Percentiles rank a stretch among this genome's conserved stretches.
Conservation (phyloP, 2,329 filamentous ascomycete species). For the Penicillium freii region DNA sequence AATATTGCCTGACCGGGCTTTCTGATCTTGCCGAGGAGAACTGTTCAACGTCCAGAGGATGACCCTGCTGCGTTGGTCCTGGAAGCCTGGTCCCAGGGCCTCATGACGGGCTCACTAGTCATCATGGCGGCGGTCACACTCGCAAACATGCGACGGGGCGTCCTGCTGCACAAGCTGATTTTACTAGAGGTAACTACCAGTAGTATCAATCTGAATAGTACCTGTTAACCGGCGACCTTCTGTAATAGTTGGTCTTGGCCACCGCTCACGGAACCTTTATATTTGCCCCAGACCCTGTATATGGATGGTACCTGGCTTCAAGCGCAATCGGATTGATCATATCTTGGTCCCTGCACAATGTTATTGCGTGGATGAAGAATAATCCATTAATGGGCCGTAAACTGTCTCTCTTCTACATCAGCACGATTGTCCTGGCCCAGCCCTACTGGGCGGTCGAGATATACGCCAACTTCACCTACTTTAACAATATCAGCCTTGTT, state of each 20-base stretch:
- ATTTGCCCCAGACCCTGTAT: background rate
- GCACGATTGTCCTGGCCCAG: background rate
- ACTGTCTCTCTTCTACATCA: background rate
- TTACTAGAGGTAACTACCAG: background rate
- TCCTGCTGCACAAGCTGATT: background rate
- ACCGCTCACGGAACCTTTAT: background rate
- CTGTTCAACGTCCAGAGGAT: background rate
- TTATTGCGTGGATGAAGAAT: background rate
- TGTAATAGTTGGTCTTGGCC: background rate
- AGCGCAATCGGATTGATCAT: background rate
- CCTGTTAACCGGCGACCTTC: background rate
- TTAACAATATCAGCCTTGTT: background rate
- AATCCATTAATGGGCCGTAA: background rate
- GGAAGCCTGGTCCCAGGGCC: background rate
- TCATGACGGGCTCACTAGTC: background rate
- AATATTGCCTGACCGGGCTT: no score
- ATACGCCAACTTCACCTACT: background rate
- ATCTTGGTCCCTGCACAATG: background rate
- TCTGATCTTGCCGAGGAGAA: background rate
- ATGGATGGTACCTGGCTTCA: background rate
- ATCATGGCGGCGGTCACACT: background rate
- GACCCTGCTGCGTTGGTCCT: background rate
- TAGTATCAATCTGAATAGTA: background rate
- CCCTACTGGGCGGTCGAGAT: background rate
- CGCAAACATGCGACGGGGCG: background rate